Base-by-base conservation (phyloP, 1,139 yeast species). In the Hansenula anomala region DNA sequence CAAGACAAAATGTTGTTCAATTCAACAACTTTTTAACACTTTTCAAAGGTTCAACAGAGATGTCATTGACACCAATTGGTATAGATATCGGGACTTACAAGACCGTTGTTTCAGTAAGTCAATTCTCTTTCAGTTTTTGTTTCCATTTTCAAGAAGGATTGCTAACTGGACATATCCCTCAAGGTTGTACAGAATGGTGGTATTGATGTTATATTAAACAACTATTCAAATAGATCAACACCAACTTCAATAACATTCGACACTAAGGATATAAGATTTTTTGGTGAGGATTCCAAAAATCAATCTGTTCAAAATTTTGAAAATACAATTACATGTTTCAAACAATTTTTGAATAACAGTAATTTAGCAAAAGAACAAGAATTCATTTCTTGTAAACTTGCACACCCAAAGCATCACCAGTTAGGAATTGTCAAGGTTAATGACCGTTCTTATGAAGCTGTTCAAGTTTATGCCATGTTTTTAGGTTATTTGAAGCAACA, bases 11-110 rank as follows among this genome's bases (percentile, higher is more conserved):
- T n/a, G n/a, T n/a, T n/a, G n/a, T n/a, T n/a, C n/a, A n/a, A n/a
- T n/a, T n/a, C 22, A 6, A 20, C 22, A 20, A 20, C 22, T 20
- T 20, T 20, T 6, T 20, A 20, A 20, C 9, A 20, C 6, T 20
- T 6, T 6, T 20, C 9, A 20, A 20, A 20, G 9, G 8, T 6
- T 20, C 22, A 20, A 20, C 18, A 12, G 17, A 4, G 11, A 34
- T 28, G 28, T 20, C 28, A 18, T 14, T 23, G 11, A 24, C 22
- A 63, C 96, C 97, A 66, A 85, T 89, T 59, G 97, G 97, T 73
- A 85, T 90, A 66, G 97, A 90, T 79, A 80, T 90, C 62, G 97
- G 97, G 69, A 86, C 87, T 70, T 73, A 76, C 71, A 83, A 75
- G 72, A 80, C 94, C 47, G 96, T 88, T 52, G 75, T 89, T 60